These are phyloP conservation scores for Linderniella brevidens DNA, from an alignment of 257 asterid species.

Conservation along the genomic window DNA sequence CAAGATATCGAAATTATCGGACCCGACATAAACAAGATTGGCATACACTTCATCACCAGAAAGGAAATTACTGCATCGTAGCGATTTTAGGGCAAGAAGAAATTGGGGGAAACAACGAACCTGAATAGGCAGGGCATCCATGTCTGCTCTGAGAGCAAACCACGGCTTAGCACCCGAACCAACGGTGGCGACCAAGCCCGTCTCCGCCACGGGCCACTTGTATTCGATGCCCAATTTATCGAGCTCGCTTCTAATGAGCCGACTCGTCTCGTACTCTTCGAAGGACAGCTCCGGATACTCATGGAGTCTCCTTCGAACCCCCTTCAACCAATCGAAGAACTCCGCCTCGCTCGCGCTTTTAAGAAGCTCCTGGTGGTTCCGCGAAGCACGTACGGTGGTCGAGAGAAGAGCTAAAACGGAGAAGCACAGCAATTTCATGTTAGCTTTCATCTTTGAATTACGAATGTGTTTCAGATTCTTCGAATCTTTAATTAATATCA, in stretches of 20 bases:
- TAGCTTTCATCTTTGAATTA: too few relatives aligned
- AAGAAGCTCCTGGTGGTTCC: slow-evolving; percentile 24
- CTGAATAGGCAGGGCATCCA: slow-evolving; percentile 95
- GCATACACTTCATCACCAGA: neutral
- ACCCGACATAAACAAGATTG: neutral
- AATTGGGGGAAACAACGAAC: slow-evolving; percentile 4
- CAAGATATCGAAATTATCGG: too few relatives aligned
- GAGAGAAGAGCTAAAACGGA: too few relatives aligned
- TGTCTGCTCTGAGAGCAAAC: slow-evolving; percentile 78
- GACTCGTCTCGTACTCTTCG: slow-evolving; percentile 60
- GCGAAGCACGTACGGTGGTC: too few relatives aligned
- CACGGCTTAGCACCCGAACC: slow-evolving; percentile 64
- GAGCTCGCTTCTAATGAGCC: slow-evolving; percentile 53
- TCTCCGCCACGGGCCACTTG: slow-evolving; percentile 59
- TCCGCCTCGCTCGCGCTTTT: slow-evolving; percentile 43
- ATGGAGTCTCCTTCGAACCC: slow-evolving; percentile 57
- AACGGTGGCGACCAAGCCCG: slow-evolving; percentile 66
- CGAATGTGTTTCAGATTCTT: too few relatives aligned
- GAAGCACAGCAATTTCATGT: too few relatives aligned
- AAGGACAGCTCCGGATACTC: slow-evolving; percentile 69
- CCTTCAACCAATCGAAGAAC: slow-evolving; percentile 54
- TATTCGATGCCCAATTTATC: slow-evolving; percentile 54
- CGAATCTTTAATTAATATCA: too few relatives aligned
- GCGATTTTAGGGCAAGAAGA: too few relatives aligned
- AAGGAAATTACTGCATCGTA: slow-evolving; percentile 1